phyloP scores from a whole-genome alignment of 208 protist species.

The Phytomonas sp. region DNA sequence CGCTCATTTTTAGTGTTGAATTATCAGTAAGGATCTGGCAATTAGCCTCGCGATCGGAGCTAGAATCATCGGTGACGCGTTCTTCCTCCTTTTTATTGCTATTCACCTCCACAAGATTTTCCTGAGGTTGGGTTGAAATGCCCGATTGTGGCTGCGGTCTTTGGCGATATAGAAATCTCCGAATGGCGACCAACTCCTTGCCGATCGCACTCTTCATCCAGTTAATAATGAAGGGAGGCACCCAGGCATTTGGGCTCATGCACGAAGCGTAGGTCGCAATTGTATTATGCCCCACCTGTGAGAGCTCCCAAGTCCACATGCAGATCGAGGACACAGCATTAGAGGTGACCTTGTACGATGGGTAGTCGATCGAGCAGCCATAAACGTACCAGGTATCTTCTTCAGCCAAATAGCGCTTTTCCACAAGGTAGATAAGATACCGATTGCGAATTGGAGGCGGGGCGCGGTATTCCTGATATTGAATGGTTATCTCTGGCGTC shows the following conservation, averaged over 20 bases:
- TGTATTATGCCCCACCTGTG: constrained; percentile 28
- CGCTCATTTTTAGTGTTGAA: too few species aligned
- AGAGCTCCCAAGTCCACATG: constrained; percentile 66
- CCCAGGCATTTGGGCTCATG: constrained; percentile 83
- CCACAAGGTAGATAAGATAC: constrained; percentile 42
- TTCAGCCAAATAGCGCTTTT: constrained; percentile 66
- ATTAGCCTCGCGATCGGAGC: too few species aligned
- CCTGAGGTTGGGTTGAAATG: neutral
- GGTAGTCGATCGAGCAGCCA: constrained; percentile 65
- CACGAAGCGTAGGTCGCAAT: constrained; percentile 63
- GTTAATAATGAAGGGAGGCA: constrained; percentile 75
- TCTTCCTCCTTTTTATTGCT: constrained; percentile 1
- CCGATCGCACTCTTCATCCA: constrained; percentile 79
- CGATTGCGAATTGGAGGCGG: neutral
- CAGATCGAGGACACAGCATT: constrained; percentile 31
- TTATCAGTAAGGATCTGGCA: too few species aligned
- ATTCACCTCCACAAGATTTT: constrained; percentile 4
- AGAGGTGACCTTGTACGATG: constrained; percentile 17
- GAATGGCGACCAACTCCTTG: constrained; percentile 58
- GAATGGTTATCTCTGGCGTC: constrained; percentile 26
- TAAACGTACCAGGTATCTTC: constrained; percentile 74
- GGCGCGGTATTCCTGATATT: constrained; percentile 23
- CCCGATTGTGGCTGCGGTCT: neutral
- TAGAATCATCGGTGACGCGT: neutral
- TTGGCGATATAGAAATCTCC: constrained; percentile 55